Evolutionary conservation across 1,284 basidiomycete species (phyloP), one percentile per base, ranked within the genome.

Genomic region (Earliella scabrosa): DNA sequence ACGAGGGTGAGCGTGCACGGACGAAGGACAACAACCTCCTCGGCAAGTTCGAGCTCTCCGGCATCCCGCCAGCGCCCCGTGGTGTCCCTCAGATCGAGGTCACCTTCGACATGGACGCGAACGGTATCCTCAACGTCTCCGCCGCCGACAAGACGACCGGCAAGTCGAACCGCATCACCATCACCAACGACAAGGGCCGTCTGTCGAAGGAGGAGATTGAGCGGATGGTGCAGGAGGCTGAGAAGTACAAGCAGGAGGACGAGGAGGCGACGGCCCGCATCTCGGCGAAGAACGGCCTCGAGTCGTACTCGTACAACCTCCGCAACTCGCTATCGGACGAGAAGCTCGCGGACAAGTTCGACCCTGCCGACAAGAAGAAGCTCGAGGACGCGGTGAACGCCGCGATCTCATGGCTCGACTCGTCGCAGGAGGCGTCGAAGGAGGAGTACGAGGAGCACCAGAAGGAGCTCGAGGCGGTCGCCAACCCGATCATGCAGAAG

Each of bases 11-110:
- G 80, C 95, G 97, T 84, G 93, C 96, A 51, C 92, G 95, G 71
- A 98, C 96, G 64, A 98, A 98, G 86, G 97, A 99, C 82, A 98
- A 98, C 86, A 98, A 98, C 83, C 76, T 98, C 52, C 93, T 99
- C 76, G 97, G 97, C 73, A 97, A 98, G 81, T 99, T 98, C 81
- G 96, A 98, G 80, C 92, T 98, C 50, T 90, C 95, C 52, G 96
- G 96, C 63, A 98, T 99, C 69, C 97, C 97, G 34, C 97, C 97
- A 36, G 95, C 96, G 45, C 97, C 97, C 63, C 95, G 97, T 81
- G 97, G 97, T 84, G 95, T 98, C 68, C 95, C 97, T 70, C 96
- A 98, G 75, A 86, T 98, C 70, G 96, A 97, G 78, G 95, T 98
- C 75, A 97, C 95, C 59, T 99, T 99, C 81, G 97, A 99, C 70